Conservation (phyloP, 2,329 filamentous ascomycete genomes). For the Calonectria leucothoes region DNA sequence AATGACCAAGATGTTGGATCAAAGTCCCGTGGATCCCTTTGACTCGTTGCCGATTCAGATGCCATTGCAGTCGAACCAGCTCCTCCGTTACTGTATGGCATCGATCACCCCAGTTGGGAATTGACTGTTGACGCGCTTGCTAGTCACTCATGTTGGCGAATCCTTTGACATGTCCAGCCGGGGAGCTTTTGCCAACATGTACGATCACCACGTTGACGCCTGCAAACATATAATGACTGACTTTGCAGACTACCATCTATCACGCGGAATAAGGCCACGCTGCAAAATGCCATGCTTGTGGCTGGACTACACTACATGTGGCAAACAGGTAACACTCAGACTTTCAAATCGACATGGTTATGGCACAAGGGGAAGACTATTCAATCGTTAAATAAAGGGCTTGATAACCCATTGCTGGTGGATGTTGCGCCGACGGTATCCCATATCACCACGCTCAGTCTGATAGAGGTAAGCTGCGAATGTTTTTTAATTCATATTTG, state of each 20-base stretch:
- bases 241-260: not conserved
- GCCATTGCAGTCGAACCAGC: not conserved
- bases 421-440: not conserved
- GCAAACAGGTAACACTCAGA: not conserved
- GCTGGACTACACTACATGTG: not conserved
- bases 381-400: not conserved
- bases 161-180: not conserved
- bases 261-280: not conserved
- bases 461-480: not conserved
- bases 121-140: not conserved
- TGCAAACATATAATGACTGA: not conserved
- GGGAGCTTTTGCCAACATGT: not conserved
- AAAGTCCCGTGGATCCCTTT: not conserved
- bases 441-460: not conserved
- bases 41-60: not conserved
- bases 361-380: not conserved
- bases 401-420: not conserved
- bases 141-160: not conserved
- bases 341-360: not conserved
- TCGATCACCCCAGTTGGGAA: not conserved
- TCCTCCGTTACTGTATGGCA: not conserved
- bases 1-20: not conserved
- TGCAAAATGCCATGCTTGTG: not conserved
- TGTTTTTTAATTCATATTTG: not conserved
- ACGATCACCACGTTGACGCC: not conserved